These are phyloP conservation scores for Picea engelmannii DNA, from an alignment of 83 land plant genomes.

Conservation along the genomic window DNA sequence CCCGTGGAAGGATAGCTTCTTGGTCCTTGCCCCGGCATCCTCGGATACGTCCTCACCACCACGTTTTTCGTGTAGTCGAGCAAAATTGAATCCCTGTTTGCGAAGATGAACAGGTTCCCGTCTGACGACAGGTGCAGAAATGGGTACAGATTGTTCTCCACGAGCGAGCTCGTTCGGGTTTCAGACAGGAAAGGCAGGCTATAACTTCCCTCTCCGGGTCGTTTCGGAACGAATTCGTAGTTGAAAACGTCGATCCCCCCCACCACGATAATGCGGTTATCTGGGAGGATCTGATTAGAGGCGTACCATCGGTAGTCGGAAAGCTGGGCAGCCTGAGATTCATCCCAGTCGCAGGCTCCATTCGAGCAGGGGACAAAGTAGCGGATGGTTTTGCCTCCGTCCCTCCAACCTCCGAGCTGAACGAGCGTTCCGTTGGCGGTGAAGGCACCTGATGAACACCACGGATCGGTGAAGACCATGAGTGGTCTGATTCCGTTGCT, in stretches of 20 bases:
- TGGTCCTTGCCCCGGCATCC: no score
- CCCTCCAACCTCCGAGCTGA: constrained; percentile 33
- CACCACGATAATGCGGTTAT: constrained; percentile 21
- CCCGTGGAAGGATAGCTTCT: background rate
- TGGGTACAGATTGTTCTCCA: constrained; percentile 21
- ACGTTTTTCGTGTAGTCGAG: constrained; percentile 17
- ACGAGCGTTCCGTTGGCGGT: constrained; percentile 34
- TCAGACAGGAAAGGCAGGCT: constrained; percentile 16
- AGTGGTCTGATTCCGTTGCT: constrained; percentile 49
- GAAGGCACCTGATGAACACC: constrained; percentile 77
- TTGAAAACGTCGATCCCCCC: constrained; percentile 24
- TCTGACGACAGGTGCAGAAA: constrained; percentile 1
- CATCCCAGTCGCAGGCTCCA: constrained; percentile 18
- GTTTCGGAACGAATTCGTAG: constrained; percentile 33
- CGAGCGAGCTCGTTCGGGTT: constrained; percentile 8
- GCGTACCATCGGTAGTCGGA: no score
- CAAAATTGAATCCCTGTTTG: constrained; percentile 20
- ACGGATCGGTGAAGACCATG: constrained; percentile 46
- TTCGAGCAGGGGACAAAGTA: constrained; percentile 17
- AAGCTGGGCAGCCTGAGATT: constrained; percentile 15
- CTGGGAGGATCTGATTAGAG: no score
- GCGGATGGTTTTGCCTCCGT: constrained; percentile 22
- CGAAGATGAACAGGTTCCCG: constrained; percentile 23
- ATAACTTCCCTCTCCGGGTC: constrained; percentile 8
- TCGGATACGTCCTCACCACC: no score